phyloP scores from a whole-genome alignment of 2,329 filamentous ascomycete species.

The Trichoderma afroharzianum region DNA sequence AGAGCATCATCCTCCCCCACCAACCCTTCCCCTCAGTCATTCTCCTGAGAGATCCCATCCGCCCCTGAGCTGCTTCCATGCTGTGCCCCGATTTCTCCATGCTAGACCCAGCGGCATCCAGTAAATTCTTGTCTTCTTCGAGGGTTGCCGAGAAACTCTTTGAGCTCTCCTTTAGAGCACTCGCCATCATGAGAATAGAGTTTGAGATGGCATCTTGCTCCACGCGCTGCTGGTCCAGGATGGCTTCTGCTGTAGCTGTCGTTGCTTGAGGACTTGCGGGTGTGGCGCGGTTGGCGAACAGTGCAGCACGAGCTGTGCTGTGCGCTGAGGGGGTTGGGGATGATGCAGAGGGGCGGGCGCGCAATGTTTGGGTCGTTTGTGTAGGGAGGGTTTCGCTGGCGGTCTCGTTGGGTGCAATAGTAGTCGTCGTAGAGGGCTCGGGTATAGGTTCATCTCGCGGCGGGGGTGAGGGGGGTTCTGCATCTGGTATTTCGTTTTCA shows the following conservation, averaged over 20 bases:
- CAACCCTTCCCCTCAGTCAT: constrained; percentile 89
- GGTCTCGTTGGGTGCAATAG: constrained; percentile 11
- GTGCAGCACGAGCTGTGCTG: constrained; percentile 40
- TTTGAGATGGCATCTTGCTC: constrained; percentile 82
- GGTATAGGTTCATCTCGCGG: constrained; percentile 19
- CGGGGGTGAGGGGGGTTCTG: constrained; percentile 41
- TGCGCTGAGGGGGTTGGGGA: constrained; percentile 27
- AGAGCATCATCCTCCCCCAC: constrained; percentile 80
- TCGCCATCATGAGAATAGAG: constrained; percentile 77
- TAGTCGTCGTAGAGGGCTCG: constrained; percentile 11
- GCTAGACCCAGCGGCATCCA: constrained; percentile 67
- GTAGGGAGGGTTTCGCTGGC: constrained; percentile 25
- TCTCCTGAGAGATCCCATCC: constrained; percentile 71
- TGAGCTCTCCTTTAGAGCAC: constrained; percentile 71
- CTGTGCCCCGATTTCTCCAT: constrained; percentile 72
- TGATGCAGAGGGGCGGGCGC: constrained; percentile 28
- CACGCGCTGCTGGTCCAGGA: constrained; percentile 70
- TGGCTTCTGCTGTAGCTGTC: constrained; percentile 60
- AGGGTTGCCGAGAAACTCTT: constrained; percentile 67
- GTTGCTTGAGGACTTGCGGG: constrained; percentile 37
- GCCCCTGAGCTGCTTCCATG: constrained; percentile 70
- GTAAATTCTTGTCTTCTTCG: constrained; percentile 66
- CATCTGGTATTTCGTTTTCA: constrained; percentile 32
- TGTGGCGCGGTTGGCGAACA: constrained; percentile 41
- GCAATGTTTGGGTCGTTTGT: constrained; percentile 35